These are phyloP conservation scores for Lentinula guzmanii DNA, from an alignment of 768 basidiomycete species.

Conservation along the genomic window DNA sequence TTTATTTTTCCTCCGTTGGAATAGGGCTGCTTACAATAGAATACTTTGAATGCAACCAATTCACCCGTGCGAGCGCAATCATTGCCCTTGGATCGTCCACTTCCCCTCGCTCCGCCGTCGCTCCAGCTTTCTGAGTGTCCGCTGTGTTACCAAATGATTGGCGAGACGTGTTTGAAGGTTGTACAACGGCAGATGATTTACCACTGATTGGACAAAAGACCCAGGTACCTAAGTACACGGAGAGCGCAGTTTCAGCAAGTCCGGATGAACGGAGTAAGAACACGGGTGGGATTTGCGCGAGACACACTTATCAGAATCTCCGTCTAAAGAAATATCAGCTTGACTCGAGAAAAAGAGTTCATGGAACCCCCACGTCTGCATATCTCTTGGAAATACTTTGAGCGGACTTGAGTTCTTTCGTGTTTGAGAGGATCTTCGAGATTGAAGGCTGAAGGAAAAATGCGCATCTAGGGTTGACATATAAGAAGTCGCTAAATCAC, in stretches of 20 bases:
- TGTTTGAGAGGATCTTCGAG: constrained; percentile 34
- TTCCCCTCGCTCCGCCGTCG: not conserved
- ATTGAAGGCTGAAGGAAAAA: constrained; percentile 33
- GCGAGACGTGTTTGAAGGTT: not conserved
- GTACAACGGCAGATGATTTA: not conserved
- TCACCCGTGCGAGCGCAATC: constrained; percentile 34
- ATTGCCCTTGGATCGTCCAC: constrained; percentile 32
- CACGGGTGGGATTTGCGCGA: not conserved
- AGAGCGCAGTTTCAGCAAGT: not conserved
- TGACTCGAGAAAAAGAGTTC: not conserved
- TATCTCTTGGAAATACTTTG: constrained; percentile 36
- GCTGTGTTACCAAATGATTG: not conserved
- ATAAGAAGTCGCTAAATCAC: constrained; percentile 10
- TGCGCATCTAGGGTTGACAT: not conserved
- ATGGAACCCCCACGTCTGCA: constrained; percentile 35
- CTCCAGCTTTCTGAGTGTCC: not conserved
- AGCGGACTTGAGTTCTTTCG: constrained; percentile 30
- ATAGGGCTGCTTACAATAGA: constrained; percentile 25
- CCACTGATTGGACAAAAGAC: constrained; percentile 26
- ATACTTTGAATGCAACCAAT: constrained; percentile 38
- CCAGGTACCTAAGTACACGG: constrained; percentile 24
- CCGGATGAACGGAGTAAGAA: not conserved
- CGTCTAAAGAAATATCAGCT: constrained; percentile 23
- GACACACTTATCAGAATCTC: constrained; percentile 35
- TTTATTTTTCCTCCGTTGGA: too few relatives aligned